Evolutionary conservation across 495 filamentous ascomycete species (phyloP).

Genomic region (Geopyxis carbonaria): DNA sequence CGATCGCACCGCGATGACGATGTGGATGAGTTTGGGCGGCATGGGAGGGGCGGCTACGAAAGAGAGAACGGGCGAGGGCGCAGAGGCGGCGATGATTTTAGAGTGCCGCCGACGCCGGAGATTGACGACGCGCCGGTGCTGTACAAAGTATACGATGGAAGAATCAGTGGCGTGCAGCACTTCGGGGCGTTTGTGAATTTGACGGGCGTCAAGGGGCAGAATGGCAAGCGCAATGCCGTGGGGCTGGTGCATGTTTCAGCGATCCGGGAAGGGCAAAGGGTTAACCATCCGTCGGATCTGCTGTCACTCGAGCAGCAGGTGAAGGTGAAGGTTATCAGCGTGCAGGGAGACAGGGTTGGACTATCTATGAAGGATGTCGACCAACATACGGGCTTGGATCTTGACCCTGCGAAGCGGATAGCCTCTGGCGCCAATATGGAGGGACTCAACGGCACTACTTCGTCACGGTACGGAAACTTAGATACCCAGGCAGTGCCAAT

Average conservation of each 20-base stretch:
- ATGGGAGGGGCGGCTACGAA: conserved; percentile 31
- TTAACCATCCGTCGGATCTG: conserved; percentile 83
- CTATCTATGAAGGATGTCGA: conserved; percentile 97
- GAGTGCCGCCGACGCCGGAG: conserved; percentile 56
- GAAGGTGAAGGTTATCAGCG: conserved; percentile 83
- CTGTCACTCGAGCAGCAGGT: conserved; percentile 65
- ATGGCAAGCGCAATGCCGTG: conserved; percentile 43
- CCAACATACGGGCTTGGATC: conserved; percentile 70
- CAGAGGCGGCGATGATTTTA: conserved; percentile 39
- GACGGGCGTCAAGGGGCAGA: conserved; percentile 43
- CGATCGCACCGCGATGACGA: conserved; percentile 36
- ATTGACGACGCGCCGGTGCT: conserved; percentile 61
- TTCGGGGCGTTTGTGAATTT: conserved; percentile 94
- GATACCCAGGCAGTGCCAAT: conserved; percentile 42
- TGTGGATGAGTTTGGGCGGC: conserved; percentile 45
- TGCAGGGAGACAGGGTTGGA: conserved; percentile 62
- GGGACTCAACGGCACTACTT: conserved; percentile 47
- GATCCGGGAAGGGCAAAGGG: conserved; percentile 70
- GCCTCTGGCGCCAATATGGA: conserved; percentile 89
- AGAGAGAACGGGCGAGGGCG: conserved; percentile 25
- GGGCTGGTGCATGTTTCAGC: conserved; percentile 92
- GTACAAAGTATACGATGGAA: conserved; percentile 79
- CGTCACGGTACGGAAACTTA: conserved; percentile 39
- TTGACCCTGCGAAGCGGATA: conserved; percentile 62
- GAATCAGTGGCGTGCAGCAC: conserved; percentile 79